These are phyloP conservation scores for Epichloe gansuensis DNA, from an alignment of 2,329 filamentous ascomycete species.

Conservation along the genomic window DNA sequence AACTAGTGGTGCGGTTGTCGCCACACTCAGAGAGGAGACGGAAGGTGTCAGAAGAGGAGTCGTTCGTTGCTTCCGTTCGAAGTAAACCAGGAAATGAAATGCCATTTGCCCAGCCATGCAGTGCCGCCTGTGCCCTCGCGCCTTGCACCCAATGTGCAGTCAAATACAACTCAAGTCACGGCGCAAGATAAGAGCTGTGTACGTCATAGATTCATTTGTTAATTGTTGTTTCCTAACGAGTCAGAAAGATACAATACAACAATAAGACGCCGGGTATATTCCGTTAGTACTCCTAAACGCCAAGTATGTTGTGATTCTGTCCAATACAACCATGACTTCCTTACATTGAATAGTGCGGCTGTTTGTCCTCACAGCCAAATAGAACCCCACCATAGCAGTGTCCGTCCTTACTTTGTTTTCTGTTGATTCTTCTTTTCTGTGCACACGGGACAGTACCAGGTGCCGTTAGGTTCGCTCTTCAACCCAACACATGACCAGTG, in stretches of 20 bases:
- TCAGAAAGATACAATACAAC: background rate
- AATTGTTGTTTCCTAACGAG: background rate
- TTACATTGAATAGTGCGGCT: background rate
- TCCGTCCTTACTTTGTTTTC: conserved; percentile 16
- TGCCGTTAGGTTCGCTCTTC: conserved; percentile 54
- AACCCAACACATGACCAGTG: conserved; percentile 66
- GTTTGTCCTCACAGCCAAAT: background rate
- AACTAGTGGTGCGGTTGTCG: conserved; percentile 34
- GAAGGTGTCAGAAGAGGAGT: conserved; percentile 50
- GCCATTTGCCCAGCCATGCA: background rate
- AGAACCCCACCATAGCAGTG: background rate
- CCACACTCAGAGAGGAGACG: conserved; percentile 42
- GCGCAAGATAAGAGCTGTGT: too few species aligned
- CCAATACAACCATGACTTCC: background rate
- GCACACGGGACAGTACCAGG: conserved; percentile 55
- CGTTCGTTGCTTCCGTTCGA: conserved; percentile 23
- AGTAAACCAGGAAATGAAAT: background rate
- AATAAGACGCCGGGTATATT: background rate
- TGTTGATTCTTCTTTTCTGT: conserved; percentile 39
- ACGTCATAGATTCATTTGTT: background rate
- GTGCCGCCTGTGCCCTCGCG: background rate
- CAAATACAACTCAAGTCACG: too few species aligned
- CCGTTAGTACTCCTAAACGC: background rate
- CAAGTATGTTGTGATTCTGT: background rate
- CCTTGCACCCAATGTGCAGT: background rate